Conservation (phyloP, 306 rosid species). For the Quillaja saponaria region DNA sequence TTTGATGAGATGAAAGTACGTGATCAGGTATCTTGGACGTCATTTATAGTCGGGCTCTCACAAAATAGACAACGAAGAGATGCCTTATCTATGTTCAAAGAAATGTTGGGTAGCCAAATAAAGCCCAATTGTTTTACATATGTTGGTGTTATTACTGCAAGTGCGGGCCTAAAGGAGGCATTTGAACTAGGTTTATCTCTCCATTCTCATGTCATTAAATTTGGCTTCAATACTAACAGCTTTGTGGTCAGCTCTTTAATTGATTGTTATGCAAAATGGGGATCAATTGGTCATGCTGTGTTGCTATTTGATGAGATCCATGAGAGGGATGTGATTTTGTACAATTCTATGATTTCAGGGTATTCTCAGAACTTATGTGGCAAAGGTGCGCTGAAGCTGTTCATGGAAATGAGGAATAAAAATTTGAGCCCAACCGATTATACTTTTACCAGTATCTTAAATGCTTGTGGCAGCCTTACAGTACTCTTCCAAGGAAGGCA, state of each 20-base stretch:
- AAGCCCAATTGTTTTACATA: conserved; percentile 62
- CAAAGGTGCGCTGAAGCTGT: conserved; percentile 52
- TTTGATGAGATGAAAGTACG: conserved; percentile 50
- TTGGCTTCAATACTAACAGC: conserved; percentile 46
- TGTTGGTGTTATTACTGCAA: conserved; percentile 58
- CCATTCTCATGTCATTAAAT: conserved; percentile 58
- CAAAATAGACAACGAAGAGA: conserved; percentile 44
- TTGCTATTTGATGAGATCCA: conserved; percentile 44
- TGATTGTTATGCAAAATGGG: conserved; percentile 59
- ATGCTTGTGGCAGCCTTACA: conserved; percentile 61
- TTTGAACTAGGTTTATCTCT: conserved; percentile 40
- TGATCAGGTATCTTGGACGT: conserved; percentile 73
- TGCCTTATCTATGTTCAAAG: conserved; percentile 52
- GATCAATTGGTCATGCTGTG: conserved; percentile 39
- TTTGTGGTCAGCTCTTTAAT: conserved; percentile 53
- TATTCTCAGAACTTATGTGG: conserved; percentile 46
- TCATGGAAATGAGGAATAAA: conserved; percentile 51
- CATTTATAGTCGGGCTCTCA: conserved; percentile 56
- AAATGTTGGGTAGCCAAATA: conserved; percentile 46
- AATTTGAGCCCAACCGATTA: conserved; percentile 52
- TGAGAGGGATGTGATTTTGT: conserved; percentile 50
- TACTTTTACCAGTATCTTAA: conserved; percentile 51
- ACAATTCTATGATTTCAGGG: conserved; percentile 63
- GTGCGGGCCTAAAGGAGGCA: conserved; percentile 39
- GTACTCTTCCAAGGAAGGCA: conserved; percentile 55